phyloP scores from a whole-genome alignment of 805 yeast genomes.

The Zygosaccharomyces gambellarensis region DNA sequence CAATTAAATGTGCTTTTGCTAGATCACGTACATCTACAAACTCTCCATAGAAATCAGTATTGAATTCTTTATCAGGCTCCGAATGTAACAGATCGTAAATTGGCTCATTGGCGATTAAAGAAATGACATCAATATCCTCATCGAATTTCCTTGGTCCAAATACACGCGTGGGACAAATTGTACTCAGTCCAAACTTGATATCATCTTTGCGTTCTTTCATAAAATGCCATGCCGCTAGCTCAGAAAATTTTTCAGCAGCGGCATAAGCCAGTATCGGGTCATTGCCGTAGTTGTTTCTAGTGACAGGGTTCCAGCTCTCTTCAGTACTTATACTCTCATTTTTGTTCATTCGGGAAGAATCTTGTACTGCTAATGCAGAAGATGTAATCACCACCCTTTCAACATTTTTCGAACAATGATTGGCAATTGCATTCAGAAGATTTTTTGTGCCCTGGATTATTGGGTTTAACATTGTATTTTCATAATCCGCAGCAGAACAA shows the following conservation, averaged over 20 bases:
- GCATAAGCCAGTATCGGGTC: conserved; percentile 42
- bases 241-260: conserved; percentile 58
- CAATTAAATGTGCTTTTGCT: conserved; percentile 48
- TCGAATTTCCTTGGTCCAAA: conserved; percentile 56
- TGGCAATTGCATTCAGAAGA: conserved; percentile 44
- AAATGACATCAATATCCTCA: conserved; percentile 35
- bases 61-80: not conserved
- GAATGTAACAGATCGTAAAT: not conserved
- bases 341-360: conserved; percentile 36
- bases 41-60: conserved; percentile 35
- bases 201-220: conserved; percentile 30
- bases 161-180: conserved; percentile 51
- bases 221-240: conserved; percentile 54
- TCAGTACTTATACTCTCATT: conserved; percentile 39
- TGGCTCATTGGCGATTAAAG: conserved; percentile 39
- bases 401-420: conserved; percentile 35
- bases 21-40: conserved; percentile 53
- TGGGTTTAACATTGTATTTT: conserved; percentile 48
- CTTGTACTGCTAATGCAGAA: conserved; percentile 43
- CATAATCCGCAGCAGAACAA: conserved; percentile 40
- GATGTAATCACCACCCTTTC: conserved; percentile 50
- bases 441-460: conserved; percentile 51
- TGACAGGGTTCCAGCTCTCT: conserved; percentile 47
- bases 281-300: conserved; percentile 42
- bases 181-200: conserved; percentile 39